Evolutionary conservation across 164 flowering plant genomes (phyloP).

Genomic region (Santalum album): DNA sequence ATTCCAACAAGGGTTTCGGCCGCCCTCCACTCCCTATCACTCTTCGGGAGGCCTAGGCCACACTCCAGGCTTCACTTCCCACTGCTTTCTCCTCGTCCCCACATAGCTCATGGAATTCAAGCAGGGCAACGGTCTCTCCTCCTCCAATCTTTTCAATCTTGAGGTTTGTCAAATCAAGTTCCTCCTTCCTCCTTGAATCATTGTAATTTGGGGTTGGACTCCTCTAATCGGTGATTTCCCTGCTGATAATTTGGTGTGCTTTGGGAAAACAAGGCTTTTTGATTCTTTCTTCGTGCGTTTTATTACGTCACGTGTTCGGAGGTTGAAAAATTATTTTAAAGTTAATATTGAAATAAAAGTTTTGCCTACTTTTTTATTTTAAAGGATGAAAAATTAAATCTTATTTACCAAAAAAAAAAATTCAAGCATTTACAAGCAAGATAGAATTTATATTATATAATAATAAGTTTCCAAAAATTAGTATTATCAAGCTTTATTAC

Average conservation of each 20-base stretch:
- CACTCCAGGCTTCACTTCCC: constrained; percentile 9
- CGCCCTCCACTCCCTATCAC: constrained; percentile 11
- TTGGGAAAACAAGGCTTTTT: constrained; percentile 7
- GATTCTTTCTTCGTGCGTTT: not conserved
- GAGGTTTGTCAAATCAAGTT: constrained; percentile 7
- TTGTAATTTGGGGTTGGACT: too few species aligned
- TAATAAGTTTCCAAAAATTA: too few species aligned
- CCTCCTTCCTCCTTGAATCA: too few species aligned
- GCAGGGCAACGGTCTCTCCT: constrained; percentile 30
- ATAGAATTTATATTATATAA: too few species aligned
- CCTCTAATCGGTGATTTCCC: constrained; percentile 5
- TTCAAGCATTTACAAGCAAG: too few species aligned
- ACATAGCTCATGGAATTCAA: constrained; percentile 41
- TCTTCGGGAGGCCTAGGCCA: too few species aligned
- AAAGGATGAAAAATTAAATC: too few species aligned
- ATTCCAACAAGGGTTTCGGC: constrained; percentile 11
- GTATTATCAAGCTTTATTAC: too few species aligned
- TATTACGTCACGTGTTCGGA: constrained; percentile 3
- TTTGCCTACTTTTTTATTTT: too few species aligned
- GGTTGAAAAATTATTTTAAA: too few species aligned
- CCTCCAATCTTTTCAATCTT: constrained; percentile 75
- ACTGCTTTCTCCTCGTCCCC: constrained; percentile 3
- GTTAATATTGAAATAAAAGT: too few species aligned
- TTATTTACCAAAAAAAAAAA: too few species aligned
- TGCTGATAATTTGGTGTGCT: not conserved